Conservation (phyloP, 805 yeast genomes). For the Yarrowia sp. region DNA sequence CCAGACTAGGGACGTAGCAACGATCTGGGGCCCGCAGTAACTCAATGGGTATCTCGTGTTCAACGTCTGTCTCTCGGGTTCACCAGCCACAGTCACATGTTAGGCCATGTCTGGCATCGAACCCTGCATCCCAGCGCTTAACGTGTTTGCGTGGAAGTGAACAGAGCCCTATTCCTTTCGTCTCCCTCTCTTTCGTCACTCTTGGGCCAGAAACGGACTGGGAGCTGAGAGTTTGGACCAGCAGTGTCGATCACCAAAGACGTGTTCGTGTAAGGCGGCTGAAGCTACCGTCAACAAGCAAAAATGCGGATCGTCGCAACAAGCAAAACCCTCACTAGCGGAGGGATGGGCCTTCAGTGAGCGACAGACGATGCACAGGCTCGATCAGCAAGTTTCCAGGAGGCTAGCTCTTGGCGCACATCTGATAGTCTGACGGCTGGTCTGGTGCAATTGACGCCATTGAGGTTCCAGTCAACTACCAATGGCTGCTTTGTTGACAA, state of each 20-base stretch:
- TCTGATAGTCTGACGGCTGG: too few relatives aligned
- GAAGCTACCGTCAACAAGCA: conserved; percentile 14
- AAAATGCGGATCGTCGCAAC: conserved; percentile 27
- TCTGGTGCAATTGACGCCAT: not conserved
- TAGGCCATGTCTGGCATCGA: not conserved
- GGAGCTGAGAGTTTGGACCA: not conserved
- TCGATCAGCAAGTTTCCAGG: conserved; percentile 9
- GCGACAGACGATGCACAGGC: not conserved
- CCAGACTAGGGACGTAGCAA: not conserved
- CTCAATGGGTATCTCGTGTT: not conserved
- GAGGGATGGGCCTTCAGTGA: conserved; percentile 4
- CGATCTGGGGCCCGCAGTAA: not conserved
- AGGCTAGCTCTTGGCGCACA: conserved; percentile 17
- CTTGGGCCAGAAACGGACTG: conserved; percentile 12
- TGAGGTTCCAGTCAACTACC: not conserved
- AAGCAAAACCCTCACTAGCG: conserved; percentile 3
- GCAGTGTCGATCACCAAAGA: conserved; percentile 14
- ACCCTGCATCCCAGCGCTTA: conserved; percentile 2
- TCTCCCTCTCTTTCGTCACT: not conserved
- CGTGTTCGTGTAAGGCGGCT: conserved; percentile 37
- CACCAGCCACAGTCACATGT: not conserved
- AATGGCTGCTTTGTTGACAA: not conserved
- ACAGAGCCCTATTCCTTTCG: not conserved
- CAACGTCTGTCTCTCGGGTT: not conserved
- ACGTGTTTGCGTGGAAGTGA: not conserved